phyloP scores from a whole-genome alignment of 495 filamentous ascomycete genomes.

The Annulohypoxylon nitens region DNA sequence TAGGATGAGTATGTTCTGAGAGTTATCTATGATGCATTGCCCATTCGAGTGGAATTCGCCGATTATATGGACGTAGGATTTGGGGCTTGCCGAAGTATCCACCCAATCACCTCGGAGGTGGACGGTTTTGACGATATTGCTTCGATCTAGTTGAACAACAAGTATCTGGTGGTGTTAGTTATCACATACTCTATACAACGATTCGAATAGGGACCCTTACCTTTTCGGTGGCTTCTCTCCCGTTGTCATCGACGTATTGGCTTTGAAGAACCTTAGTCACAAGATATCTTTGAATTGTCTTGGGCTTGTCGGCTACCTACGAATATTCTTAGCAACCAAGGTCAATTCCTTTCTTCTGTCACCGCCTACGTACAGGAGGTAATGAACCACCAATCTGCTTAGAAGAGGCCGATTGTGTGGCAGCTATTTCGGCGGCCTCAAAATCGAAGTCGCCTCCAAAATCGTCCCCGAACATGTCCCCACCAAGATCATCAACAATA shows the following conservation, averaged over 20 bases:
- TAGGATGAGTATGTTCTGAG: conserved; percentile 86
- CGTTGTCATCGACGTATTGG: conserved; percentile 72
- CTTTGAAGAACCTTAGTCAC: conserved; percentile 77
- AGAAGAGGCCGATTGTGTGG: conserved; percentile 60
- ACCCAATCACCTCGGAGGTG: conserved; percentile 87
- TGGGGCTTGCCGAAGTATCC: conserved; percentile 78
- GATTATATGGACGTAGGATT: conserved; percentile 85
- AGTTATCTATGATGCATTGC: conserved; percentile 80
- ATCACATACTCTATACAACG: conserved; percentile 13
- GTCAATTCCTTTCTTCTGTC: conserved; percentile 36
- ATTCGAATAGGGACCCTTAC: conserved; percentile 57
- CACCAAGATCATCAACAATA: conserved; percentile 37
- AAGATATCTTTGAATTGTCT: conserved; percentile 85
- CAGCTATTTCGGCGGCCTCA: conserved; percentile 70
- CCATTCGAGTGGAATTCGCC: conserved; percentile 78
- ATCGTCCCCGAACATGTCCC: conserved; percentile 67
- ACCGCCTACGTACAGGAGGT: conserved; percentile 66
- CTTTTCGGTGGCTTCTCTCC: conserved; percentile 75
- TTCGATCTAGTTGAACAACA: conserved; percentile 78
- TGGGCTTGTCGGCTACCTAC: conserved; percentile 68
- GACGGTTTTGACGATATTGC: conserved; percentile 73
- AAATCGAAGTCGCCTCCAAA: conserved; percentile 79
- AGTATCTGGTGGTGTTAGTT: conserved; percentile 69
- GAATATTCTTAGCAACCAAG: conserved; percentile 59
- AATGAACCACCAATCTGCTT: conserved; percentile 37